These are phyloP conservation scores for Yamadazyma buinensis DNA, from an alignment of 1,139 yeast genomes.

Conservation along the genomic window DNA sequence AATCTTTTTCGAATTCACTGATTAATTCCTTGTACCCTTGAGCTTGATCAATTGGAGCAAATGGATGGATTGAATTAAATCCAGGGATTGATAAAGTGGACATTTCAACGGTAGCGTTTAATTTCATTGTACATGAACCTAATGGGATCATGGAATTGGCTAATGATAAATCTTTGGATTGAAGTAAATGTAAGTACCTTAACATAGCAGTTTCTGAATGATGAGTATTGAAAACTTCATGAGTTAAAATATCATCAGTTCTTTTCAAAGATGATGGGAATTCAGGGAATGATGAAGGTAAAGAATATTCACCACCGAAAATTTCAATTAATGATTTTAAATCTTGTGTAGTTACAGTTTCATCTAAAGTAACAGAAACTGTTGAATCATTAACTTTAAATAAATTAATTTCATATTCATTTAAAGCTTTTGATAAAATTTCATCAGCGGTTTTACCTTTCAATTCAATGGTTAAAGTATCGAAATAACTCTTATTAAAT, in stretches of 20 bases:
- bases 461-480: slow-evolving; percentile 73
- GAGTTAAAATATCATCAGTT: slow-evolving; percentile 59
- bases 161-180: slow-evolving; percentile 83
- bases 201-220: slow-evolving; percentile 95
- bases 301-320: slow-evolving; percentile 41
- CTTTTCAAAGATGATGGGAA: slow-evolving; percentile 57
- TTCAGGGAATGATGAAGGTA: slow-evolving; percentile 31
- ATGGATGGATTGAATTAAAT: slow-evolving; percentile 83
- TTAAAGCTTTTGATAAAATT: slow-evolving; percentile 55
- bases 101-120: slow-evolving; percentile 95
- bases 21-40: slow-evolving; percentile 76
- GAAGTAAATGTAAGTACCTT: slow-evolving; percentile 82
- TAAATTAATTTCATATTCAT: slow-evolving; percentile 65
- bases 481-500: slow-evolving; percentile 70
- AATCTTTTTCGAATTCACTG: slow-evolving; percentile 73
- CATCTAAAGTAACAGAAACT: slow-evolving; percentile 80
- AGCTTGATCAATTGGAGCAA: slow-evolving; percentile 86
- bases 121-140: slow-evolving; percentile 97
- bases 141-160: slow-evolving; percentile 97
- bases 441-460: slow-evolving; percentile 53
- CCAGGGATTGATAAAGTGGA: slow-evolving; percentile 93
- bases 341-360: slow-evolving; percentile 69
- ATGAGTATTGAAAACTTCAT: slow-evolving; percentile 79
- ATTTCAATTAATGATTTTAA: slow-evolving; percentile 53
- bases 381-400: slow-evolving; percentile 62